A percentile compares a stretch with the other conserved stretches of the same genome.
These are phyloP conservation scores for Epichloe sylvatica DNA, from an alignment of 2,329 filamentous ascomycete species.

Conservation along the genomic window DNA sequence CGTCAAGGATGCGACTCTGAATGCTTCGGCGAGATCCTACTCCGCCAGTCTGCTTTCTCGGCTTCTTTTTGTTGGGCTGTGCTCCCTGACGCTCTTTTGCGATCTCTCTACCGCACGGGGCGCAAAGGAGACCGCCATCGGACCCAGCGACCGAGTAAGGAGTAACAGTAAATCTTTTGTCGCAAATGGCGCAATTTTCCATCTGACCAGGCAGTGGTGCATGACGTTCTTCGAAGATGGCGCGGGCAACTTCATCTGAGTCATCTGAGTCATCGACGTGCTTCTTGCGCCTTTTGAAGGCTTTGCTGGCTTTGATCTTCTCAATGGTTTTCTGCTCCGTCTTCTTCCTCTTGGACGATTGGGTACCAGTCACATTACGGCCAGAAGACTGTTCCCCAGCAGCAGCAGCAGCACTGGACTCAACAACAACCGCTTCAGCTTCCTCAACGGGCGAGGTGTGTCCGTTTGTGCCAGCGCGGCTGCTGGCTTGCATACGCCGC, in stretches of 20 bases:
- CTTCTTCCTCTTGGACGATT: conserved; percentile 23
- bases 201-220: conserved; percentile 66
- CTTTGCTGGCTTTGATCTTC: conserved; percentile 49
- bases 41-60: conserved; percentile 37
- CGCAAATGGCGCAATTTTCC: conserved; percentile 74
- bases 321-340: conserved; percentile 40
- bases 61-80: conserved; percentile 23
- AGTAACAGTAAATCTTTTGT: conserved; percentile 84
- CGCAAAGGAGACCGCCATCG: conserved; percentile 74
- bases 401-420: conserved; percentile 7
- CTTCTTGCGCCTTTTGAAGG: conserved; percentile 40
- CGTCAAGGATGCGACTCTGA: conserved; percentile 76
- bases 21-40: conserved; percentile 56
- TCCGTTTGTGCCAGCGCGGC: conserved; percentile 10
- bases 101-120: conserved; percentile 63
- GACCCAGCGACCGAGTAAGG: conserved; percentile 73
- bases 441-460: conserved; percentile 10
- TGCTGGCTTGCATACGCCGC: conserved; percentile 28
- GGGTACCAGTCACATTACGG: conserved; percentile 13
- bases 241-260: conserved; percentile 34
- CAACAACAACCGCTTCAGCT: conserved; percentile 5
- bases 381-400: conserved; percentile 14
- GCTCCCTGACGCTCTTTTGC: conserved; percentile 39
- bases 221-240: conserved; percentile 32
- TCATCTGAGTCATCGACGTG: conserved; percentile 22